Conservation (phyloP, 1,284 basidiomycete species). For the Cystobasidium slooffiae region DNA sequence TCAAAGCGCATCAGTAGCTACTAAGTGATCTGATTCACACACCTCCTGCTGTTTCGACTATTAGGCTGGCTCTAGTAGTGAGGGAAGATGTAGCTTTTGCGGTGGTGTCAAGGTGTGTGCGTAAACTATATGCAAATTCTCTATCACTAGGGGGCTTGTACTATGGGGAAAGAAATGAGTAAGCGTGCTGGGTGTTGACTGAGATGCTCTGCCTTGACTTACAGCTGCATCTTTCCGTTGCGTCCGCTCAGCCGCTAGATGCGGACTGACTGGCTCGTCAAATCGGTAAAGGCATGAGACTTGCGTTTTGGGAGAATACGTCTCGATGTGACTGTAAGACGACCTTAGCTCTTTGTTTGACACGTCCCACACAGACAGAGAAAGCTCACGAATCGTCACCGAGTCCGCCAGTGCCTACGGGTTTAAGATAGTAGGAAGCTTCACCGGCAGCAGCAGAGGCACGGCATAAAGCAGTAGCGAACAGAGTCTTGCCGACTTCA, state of each 20-base stretch:
- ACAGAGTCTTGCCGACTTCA: slow-evolving; percentile 87
- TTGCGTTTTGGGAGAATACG: slow-evolving; percentile 64
- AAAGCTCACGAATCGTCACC: slow-evolving; percentile 76
- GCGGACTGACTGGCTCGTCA: slow-evolving; percentile 88
- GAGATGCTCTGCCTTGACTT: slow-evolving; percentile 35
- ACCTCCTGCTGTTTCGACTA: slow-evolving; percentile 95
- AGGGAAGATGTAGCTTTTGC: slow-evolving; percentile 59
- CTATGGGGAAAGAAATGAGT: slow-evolving; percentile 19
- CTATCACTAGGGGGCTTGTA: slow-evolving; percentile 61
- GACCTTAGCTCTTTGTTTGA: slow-evolving; percentile 29
- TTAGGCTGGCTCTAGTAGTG: slow-evolving; percentile 62
- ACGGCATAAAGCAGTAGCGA: slow-evolving; percentile 79
- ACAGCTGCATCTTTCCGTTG: slow-evolving; percentile 56
- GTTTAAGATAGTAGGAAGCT: slow-evolving; percentile 81
- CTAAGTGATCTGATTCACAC: slow-evolving; percentile 21
- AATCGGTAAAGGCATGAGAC: slow-evolving; percentile 81
- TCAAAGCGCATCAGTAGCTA: background rate
- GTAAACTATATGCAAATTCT: slow-evolving; percentile 71
- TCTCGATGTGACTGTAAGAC: slow-evolving; percentile 68
- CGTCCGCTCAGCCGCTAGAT: slow-evolving; percentile 76
- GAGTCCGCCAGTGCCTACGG: slow-evolving; percentile 81
- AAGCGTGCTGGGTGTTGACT: slow-evolving; percentile 23
- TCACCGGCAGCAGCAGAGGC: slow-evolving; percentile 62
- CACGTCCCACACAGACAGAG: slow-evolving; percentile 30
- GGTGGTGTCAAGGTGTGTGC: slow-evolving; percentile 64